Evolutionary conservation across 345 rosid genomes (phyloP).

Genomic region (Sonneratia alba): DNA sequence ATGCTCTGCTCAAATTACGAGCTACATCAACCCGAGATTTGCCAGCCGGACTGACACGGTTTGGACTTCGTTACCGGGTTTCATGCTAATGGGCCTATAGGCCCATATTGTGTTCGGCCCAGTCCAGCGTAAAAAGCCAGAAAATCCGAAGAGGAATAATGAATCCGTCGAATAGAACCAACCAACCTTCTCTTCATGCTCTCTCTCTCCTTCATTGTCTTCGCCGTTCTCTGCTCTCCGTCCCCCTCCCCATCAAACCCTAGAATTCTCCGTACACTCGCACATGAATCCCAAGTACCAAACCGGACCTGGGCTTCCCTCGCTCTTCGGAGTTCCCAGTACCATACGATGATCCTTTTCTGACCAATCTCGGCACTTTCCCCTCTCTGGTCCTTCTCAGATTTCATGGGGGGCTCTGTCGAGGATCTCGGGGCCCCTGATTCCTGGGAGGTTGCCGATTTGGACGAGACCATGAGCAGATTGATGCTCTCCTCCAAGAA

Average conservation of each 20-base stretch:
- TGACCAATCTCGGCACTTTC: neutral
- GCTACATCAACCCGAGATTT: too few species aligned
- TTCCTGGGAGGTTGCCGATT: constrained; percentile 77
- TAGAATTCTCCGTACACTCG: neutral
- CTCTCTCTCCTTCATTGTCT: neutral
- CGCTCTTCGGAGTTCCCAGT: neutral
- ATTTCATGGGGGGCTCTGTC: constrained; percentile 59
- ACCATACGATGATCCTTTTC: neutral
- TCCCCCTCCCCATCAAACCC: constrained; percentile 10
- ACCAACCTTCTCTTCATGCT: neutral
- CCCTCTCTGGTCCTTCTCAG: neutral
- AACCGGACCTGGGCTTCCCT: neutral
- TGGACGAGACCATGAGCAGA: constrained; percentile 64
- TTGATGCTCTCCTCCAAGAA: constrained; percentile 37
- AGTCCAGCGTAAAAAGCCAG: neutral
- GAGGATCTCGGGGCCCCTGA: constrained; percentile 72
- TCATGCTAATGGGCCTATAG: neutral
- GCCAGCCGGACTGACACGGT: too few species aligned
- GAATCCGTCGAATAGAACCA: neutral
- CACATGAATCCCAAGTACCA: neutral
- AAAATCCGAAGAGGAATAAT: neutral
- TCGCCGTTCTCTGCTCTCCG: neutral
- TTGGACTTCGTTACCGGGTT: too few species aligned
- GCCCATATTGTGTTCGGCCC: neutral
- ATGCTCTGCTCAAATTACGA: too few species aligned